Evolutionary conservation across 2,329 filamentous ascomycete species (phyloP).

Genomic region (Emergomyces orientalis): DNA sequence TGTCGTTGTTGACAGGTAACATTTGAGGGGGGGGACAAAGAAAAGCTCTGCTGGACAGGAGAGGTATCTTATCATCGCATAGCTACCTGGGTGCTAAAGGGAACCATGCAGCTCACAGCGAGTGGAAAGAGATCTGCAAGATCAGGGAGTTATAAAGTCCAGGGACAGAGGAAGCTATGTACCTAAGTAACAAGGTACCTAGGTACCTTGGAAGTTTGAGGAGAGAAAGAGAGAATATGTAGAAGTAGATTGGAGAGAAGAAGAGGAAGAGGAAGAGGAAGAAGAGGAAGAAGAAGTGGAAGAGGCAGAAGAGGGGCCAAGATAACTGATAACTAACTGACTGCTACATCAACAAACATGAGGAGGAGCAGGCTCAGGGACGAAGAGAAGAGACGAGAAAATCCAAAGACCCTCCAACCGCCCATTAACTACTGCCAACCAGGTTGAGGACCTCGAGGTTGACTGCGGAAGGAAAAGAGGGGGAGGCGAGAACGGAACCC

Average conservation of each 20-base stretch:
- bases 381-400: not conserved
- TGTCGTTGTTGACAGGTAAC: not conserved
- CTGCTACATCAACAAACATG: no score
- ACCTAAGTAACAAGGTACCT: not conserved
- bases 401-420: not conserved
- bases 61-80: not conserved
- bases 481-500: not conserved
- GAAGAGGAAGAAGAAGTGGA: not conserved
- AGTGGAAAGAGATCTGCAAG: slow-evolving; percentile 10
- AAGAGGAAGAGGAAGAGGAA: not conserved
- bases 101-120: not conserved
- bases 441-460: not conserved
- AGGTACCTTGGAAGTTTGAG: not conserved
- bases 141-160: slow-evolving; percentile 12
- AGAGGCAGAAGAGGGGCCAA: not conserved
- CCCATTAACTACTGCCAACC: not conserved
- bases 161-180: slow-evolving; percentile 11
- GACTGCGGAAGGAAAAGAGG: not conserved
- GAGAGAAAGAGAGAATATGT: slow-evolving; percentile 6
- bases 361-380: no score
- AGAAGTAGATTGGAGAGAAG: slow-evolving; percentile 7
- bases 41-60: not conserved
- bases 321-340: not conserved
- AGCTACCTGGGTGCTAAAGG: not conserved
- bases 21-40: not conserved